A percentile compares a stretch with the other conserved stretches of the same genome.
Conservation (phyloP, 1,284 basidiomycete genomes). For the Dichomitus squalens region DNA sequence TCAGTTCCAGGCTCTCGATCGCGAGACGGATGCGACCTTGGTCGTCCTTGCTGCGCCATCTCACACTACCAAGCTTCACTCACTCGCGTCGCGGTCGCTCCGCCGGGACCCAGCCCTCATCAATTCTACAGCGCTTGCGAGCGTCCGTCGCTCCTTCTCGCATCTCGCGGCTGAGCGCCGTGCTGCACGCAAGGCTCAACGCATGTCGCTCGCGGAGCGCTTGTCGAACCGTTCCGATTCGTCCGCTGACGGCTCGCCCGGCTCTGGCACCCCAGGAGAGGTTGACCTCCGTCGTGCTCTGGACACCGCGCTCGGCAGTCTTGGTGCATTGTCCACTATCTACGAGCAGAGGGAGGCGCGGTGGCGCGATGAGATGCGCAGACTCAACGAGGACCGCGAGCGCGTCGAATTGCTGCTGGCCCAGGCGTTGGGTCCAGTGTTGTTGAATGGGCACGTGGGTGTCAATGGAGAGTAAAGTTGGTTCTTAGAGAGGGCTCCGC, state of each 20-base stretch:
- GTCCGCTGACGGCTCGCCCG: slow-evolving; percentile 57
- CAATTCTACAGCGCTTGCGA: slow-evolving; percentile 50
- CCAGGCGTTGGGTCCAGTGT: slow-evolving; percentile 56
- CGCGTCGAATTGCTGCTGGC: slow-evolving; percentile 61
- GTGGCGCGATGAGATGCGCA: slow-evolving; percentile 70
- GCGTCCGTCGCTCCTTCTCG: slow-evolving; percentile 57
- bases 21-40: slow-evolving; percentile 78
- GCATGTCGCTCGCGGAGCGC: slow-evolving; percentile 57
- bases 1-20: slow-evolving; percentile 76
- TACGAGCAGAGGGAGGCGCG: slow-evolving; percentile 68
- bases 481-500: not conserved
- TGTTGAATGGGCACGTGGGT: slow-evolving; percentile 18
- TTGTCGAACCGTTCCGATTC: slow-evolving; percentile 44
- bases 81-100: slow-evolving; percentile 66
- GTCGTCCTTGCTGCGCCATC: slow-evolving; percentile 73
- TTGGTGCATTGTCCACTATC: slow-evolving; percentile 59
- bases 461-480: slow-evolving; percentile 1
- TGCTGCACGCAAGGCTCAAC: slow-evolving; percentile 46
- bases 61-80: slow-evolving; percentile 63
- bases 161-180: slow-evolving; percentile 61
- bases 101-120: slow-evolving; percentile 52
- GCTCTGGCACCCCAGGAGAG: slow-evolving; percentile 53
- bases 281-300: slow-evolving; percentile 66
- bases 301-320: slow-evolving; percentile 64
- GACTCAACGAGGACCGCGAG: slow-evolving; percentile 67